Evolutionary conservation across 2,329 filamentous ascomycete genomes (phyloP).

Genomic region (Didymella pinodella): DNA sequence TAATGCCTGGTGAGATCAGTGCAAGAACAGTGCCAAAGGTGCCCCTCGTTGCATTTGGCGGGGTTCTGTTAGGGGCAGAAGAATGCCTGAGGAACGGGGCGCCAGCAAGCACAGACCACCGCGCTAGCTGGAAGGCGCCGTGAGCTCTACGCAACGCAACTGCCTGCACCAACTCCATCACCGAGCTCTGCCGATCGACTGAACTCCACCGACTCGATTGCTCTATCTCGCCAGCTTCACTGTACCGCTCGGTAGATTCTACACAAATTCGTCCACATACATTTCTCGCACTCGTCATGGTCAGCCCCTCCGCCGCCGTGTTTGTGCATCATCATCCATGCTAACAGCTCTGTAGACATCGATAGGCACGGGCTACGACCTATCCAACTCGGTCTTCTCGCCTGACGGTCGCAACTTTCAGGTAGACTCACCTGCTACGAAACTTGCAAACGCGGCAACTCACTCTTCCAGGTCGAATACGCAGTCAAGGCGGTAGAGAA

Average conservation of each 20-base stretch:
- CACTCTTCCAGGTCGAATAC: slow-evolving; percentile 75
- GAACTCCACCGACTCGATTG: slow-evolving; percentile 4
- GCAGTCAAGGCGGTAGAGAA: slow-evolving; percentile 99
- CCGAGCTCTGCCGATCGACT: slow-evolving; percentile 17
- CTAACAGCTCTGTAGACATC: slow-evolving; percentile 74
- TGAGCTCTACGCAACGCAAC: slow-evolving; percentile 43
- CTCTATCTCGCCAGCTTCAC: slow-evolving; percentile 1
- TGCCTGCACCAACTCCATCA: slow-evolving; percentile 42
- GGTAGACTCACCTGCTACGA: slow-evolving; percentile 56
- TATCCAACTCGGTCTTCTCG: slow-evolving; percentile 99
- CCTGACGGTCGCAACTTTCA: slow-evolving; percentile 99
- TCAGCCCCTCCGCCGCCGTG: slow-evolving; percentile 26
- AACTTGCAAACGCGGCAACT: slow-evolving; percentile 6
- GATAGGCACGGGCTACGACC: slow-evolving; percentile 99
- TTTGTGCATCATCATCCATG: slow-evolving; percentile 14
- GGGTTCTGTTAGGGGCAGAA: slow-evolving; percentile 10
- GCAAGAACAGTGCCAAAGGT: slow-evolving; percentile 4
- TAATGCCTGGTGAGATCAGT: background rate
- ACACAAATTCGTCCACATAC: background rate
- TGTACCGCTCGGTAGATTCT: background rate
- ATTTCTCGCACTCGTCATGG: slow-evolving; percentile 36
- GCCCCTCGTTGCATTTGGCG: slow-evolving; percentile 16
- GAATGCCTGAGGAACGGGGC: slow-evolving; percentile 11
- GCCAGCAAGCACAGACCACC: slow-evolving; percentile 6
- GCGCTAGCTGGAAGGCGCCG: slow-evolving; percentile 14